Evolutionary conservation across 176 grass and related monocot species (phyloP), one percentile per base, ranked within the genome.

Genomic region (Puya raimondii): DNA sequence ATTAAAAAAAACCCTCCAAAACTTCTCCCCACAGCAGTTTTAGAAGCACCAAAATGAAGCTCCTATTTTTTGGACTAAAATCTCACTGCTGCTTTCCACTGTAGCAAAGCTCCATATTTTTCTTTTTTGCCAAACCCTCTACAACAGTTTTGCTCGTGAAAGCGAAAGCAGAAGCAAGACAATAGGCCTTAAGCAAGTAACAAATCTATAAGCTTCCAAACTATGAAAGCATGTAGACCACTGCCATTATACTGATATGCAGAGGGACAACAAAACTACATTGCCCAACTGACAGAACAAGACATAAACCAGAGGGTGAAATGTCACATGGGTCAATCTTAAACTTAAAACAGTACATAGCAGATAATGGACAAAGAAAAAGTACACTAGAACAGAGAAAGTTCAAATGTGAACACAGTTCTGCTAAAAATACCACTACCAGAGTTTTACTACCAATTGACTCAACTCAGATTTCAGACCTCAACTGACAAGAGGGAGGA

Each of bases 401-500:
- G 72, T 90, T 58, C 69, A 80, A 79, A 77, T 47, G 25, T 82
- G 57, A 80, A 25, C 51, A 26, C 18, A 69, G 63, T 80, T 54
- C 80, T 64, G 75, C 66, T 50, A 25, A 22, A 71, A 57, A 79
- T 72, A 75, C 66, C 69, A 83, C 26, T 59, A 51, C n/a, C 50
- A 74, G 26, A 76, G 18, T n/a, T 78, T 77, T 90, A 77, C 77
- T 76, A 79, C 71, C 77, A 83, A 29, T 72, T n/a, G 47, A 91
- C 85, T 42, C 76, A 27, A 91, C 89, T 85, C 79, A 78, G 53
- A 75, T 83, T 42, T 42, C 33, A 42, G 33, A 42, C 33, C 33
- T 7, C 33, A 42, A 42, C 33, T 42, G 66, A 68, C 72, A 66
- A 66, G 64, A 78, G 77, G 73, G 67, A 69, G 33, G 33, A 42